Percentiles rank a stretch among this genome's conserved stretches.
These are phyloP conservation scores for Aspergillus kassunensis DNA, from an alignment of 495 filamentous ascomycete species.

Conservation along the genomic window DNA sequence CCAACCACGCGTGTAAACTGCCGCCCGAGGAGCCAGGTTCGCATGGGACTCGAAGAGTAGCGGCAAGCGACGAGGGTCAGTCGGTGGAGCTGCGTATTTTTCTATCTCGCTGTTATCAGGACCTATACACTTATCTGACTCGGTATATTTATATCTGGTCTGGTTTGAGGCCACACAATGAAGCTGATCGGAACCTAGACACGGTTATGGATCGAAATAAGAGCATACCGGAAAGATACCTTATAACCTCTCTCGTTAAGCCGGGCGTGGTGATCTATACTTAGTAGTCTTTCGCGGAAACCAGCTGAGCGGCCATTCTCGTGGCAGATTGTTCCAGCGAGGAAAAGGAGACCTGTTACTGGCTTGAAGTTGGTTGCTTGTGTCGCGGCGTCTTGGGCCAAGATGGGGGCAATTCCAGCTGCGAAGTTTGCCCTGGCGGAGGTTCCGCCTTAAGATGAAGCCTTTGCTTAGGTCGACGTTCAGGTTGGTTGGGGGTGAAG, in stretches of 20 bases:
- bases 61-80: constrained; percentile 14
- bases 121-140: too few species aligned
- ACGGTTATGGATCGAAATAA: neutral
- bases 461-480: constrained; percentile 5
- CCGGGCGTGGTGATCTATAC: constrained; percentile 16
- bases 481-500: constrained; percentile 3
- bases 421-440: constrained; percentile 22
- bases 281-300: constrained; percentile 13
- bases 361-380: neutral
- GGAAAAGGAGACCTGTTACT: constrained; percentile 15
- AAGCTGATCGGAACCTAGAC: too few species aligned
- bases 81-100: constrained; percentile 14
- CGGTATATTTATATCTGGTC: too few species aligned
- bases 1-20: constrained; percentile 36
- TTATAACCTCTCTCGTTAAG: constrained; percentile 11
- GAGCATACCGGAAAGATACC: constrained; percentile 10
- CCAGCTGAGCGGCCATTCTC: constrained; percentile 10
- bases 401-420: constrained; percentile 13
- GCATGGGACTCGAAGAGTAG: constrained; percentile 16
- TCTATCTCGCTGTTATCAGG: neutral
- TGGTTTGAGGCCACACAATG: too few species aligned
- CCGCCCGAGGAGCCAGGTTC: constrained; percentile 14
- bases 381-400: constrained; percentile 2
- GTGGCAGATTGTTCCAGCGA: constrained; percentile 17
- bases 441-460: constrained; percentile 16